These are phyloP conservation scores for Exophiala aquamarina DNA, from an alignment of 2,329 filamentous ascomycete species.

Conservation along the genomic window DNA sequence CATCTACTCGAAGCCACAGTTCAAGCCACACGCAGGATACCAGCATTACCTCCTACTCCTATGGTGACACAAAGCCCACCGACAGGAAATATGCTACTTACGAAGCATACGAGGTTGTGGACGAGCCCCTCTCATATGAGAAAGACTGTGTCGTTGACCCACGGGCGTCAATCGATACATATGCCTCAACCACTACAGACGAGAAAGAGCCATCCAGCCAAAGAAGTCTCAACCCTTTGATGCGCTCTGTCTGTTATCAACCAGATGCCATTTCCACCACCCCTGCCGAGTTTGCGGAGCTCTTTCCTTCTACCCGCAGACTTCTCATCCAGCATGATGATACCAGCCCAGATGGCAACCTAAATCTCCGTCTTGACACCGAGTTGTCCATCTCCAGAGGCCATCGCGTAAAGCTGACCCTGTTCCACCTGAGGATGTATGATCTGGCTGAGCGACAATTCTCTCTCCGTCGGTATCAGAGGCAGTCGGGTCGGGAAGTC, in stretches of 20 bases:
- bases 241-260: constrained; percentile 46
- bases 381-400: constrained; percentile 60
- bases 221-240: constrained; percentile 13
- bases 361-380: constrained; percentile 91
- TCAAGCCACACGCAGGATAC: constrained; percentile 26
- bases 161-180: constrained; percentile 72
- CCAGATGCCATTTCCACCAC: constrained; percentile 72
- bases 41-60: constrained; percentile 27
- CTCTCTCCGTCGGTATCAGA: constrained; percentile 85
- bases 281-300: constrained; percentile 74
- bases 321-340: constrained; percentile 88
- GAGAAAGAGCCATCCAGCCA: constrained; percentile 51
- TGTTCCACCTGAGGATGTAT: constrained; percentile 95
- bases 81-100: constrained; percentile 15
- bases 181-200: constrained; percentile 70
- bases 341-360: constrained; percentile 85
- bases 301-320: constrained; percentile 83
- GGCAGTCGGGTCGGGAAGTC: constrained; percentile 89
- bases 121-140: constrained; percentile 16
- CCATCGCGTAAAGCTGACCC: constrained; percentile 64
- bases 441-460: constrained; percentile 84
- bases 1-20: constrained; percentile 18
- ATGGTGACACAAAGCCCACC: constrained; percentile 19
- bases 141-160: constrained; percentile 27
- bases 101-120: constrained; percentile 11